Evolutionary conservation across 2,329 filamentous ascomycete species (phyloP), one percentile per base, ranked within the genome.

Genomic region (Rosellinia necatrix): DNA sequence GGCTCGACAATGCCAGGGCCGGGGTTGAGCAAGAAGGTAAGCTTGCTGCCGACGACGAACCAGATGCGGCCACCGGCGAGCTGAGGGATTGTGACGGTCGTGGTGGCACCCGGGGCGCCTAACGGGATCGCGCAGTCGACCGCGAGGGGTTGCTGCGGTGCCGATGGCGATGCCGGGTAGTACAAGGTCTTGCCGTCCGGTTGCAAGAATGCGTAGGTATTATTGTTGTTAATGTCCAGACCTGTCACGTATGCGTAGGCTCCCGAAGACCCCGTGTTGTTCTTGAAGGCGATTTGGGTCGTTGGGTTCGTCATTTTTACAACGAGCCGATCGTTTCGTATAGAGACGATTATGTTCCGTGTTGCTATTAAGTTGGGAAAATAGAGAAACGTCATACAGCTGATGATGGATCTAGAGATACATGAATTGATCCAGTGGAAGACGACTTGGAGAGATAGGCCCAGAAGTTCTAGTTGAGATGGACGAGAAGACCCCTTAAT

Each of bases 1-100:
- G 90, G 90, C 72, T 92, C 89, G 38, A 92, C 89, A 12, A 92
- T 78, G 1, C 83, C 86, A 6, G 89, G 86, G 13, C 84, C 85
- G 22, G 84, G 86, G 71, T 92, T 92, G 49, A 92, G 71, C 10
- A 83, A 76, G 72, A 92, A 92, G 1, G 79, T 84, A 44, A 92
- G 77, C 30, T 80, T 80, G 40, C 74, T 74, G 63, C 81, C 82
- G 56, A 83, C 76, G 53, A 79, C 84, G 71, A 90, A 88, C 85
- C 87, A 92, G 69, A 92, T 83, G 49, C 89, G 81, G 1, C 83
- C 88, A 19, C 88, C 88, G 3, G 82, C 86, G 22, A 91, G 78
- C 58, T 85, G 85, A 9, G 89, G 89, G 58, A 92, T 84, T 1
- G 81, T 85, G 21, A 89, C 76, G 2, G 76, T 82, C 24, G 76